Evolutionary conservation across 371 early-diverging fungal genomes (phyloP).

Genomic region (Capniomyces stellatus): DNA sequence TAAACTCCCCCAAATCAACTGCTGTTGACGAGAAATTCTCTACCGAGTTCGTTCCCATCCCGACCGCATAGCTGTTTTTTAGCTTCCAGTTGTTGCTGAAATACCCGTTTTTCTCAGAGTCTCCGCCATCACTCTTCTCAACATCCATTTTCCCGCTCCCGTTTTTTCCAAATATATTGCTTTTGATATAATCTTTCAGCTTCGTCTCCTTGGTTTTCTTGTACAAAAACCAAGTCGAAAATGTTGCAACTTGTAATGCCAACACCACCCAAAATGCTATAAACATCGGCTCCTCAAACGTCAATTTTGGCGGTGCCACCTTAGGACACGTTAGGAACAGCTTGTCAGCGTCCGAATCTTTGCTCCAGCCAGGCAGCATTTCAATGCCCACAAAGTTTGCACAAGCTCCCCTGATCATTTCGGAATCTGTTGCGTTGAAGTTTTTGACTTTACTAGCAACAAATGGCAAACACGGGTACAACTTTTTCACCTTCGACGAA

Average conservation of each 20-base stretch:
- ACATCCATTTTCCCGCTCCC: background rate
- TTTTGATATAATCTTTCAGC: background rate
- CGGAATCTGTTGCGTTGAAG: background rate
- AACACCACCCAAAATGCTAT: constrained; percentile 29
- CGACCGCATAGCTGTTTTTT: background rate
- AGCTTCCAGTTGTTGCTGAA: background rate
- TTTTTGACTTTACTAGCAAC: background rate
- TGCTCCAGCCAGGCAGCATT: constrained; percentile 11
- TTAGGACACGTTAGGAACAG: constrained; percentile 28
- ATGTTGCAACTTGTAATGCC: background rate
- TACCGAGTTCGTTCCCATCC: background rate
- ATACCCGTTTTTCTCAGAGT: background rate
- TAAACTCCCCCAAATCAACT: constrained; percentile 5
- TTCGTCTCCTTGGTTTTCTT: background rate
- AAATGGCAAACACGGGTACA: background rate
- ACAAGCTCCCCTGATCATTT: constrained; percentile 6
- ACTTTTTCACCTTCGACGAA: background rate
- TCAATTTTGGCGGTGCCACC: constrained; percentile 28
- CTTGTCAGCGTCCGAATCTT: constrained; percentile 4
- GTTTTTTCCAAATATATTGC: background rate
- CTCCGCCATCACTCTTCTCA: background rate
- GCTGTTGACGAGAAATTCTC: background rate
- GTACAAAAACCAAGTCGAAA: background rate
- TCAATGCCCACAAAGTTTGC: constrained; percentile 3
- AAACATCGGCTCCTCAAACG: constrained; percentile 40